Base-by-base conservation (phyloP, 257 asterid genomes). In the Plantago elongata region DNA sequence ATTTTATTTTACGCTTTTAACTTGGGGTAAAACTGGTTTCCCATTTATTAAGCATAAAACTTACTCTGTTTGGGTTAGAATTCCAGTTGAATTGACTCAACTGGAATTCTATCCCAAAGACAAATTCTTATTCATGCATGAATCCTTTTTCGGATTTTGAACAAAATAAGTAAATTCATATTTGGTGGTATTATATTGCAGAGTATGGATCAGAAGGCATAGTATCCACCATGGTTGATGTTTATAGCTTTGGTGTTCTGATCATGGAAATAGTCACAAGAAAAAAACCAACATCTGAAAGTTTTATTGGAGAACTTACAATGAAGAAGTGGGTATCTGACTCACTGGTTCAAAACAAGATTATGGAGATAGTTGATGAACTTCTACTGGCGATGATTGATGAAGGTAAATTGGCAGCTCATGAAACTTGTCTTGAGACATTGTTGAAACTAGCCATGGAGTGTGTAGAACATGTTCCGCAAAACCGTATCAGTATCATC, bases 161-260 rank as follows among this genome's bases (percentile, higher is more conserved):
- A 10, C 9, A 54, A 18, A 13, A 17, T 8, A 11, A 22, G 6
- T 13, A 52, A 15, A 51, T 17, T 15, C 10, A 4, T 51, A 8
- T 51, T 51, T 51, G 13, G 11, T 10, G 58, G 34, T 1, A 45
- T 9, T 12, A 29, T 3, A 30, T 57, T 44, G 18, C 27, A 76
- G 81, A 76, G 55, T 75, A 57, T 54, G 80, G 76, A 45, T 75
- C 65, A 1, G 77, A 71, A 63, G 80, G 80, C 7, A 71, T 22
- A 48, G 74, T 71, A 1, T 75, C 77, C 9, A 67, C 71, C 6
- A 45, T 13, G 6, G 73, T 74, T 1, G 74, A 75, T 54, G 74
- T 67, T 54, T 75, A 67, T 27, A 75, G 77, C 22, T 75, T 67
- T 9, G 80, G 77, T 11, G 58, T 75, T 14, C 12, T 75, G 68